These are phyloP conservation scores for Vicia villosa DNA, from an alignment of 306 rosid species.

Conservation along the genomic window DNA sequence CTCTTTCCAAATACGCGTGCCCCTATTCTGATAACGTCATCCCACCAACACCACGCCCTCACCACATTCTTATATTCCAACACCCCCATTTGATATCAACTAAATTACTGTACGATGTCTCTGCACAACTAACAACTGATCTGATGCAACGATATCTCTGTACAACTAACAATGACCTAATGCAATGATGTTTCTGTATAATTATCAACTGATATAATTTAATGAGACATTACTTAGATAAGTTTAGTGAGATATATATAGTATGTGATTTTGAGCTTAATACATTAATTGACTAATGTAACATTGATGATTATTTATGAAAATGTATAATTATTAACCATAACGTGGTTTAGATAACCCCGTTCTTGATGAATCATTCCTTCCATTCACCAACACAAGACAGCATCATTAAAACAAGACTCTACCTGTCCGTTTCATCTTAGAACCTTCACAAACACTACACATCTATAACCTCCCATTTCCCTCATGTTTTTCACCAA, in stretches of 20 bases:
- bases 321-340: conserved; percentile 31
- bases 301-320: neutral
- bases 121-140: too few relatives aligned
- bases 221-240: neutral
- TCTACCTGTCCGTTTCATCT: conserved; percentile 66
- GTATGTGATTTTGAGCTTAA: neutral
- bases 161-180: too few relatives aligned
- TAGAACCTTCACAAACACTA: conserved; percentile 38
- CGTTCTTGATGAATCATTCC: conserved; percentile 78
- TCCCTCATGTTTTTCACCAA: conserved; percentile 57
- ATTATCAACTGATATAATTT: too few relatives aligned
- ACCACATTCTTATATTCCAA: neutral
- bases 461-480: conserved; percentile 35
- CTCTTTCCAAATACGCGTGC: conserved; percentile 77
- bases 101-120: too few relatives aligned
- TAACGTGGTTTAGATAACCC: conserved; percentile 59
- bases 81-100: too few relatives aligned
- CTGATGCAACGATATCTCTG: too few relatives aligned
- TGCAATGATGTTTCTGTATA: too few relatives aligned
- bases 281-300: neutral
- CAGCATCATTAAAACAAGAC: conserved; percentile 78
- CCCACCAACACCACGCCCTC: conserved; percentile 44
- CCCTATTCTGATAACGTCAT: conserved; percentile 65
- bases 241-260: neutral
- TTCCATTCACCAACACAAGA: conserved; percentile 86